These are phyloP conservation scores for Hibiscus mutabilis DNA, from an alignment of 345 rosid species.

Conservation along the genomic window DNA sequence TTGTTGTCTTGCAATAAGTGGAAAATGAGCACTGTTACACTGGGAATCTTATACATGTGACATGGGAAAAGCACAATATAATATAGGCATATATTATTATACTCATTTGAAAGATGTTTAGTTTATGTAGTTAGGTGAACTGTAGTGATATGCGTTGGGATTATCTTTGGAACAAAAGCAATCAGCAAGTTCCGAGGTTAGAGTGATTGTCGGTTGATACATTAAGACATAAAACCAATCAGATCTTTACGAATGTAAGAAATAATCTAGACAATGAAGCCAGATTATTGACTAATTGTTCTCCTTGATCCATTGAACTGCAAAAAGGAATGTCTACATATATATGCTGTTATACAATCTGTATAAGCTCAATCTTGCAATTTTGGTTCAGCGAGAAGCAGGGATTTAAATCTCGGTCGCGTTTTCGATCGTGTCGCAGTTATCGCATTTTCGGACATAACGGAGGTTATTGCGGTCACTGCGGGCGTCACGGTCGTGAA, in stretches of 20 bases:
- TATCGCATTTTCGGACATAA: too few species aligned
- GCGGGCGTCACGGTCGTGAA: too few species aligned
- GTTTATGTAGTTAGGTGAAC: neutral
- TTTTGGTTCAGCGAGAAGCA: neutral
- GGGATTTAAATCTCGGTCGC: too few species aligned
- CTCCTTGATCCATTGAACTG: neutral
- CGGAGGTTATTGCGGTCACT: too few species aligned
- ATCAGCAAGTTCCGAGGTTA: neutral
- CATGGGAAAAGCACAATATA: neutral
- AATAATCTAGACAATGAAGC: neutral
- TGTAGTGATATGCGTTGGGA: neutral
- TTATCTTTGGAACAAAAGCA: neutral
- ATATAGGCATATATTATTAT: neutral
- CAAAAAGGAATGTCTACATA: neutral
- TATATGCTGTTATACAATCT: constrained; percentile 11
- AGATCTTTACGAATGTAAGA: neutral
- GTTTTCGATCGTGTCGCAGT: too few species aligned
- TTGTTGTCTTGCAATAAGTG: neutral
- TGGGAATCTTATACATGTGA: neutral
- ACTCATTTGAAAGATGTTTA: neutral
- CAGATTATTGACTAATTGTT: neutral
- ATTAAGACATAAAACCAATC: neutral
- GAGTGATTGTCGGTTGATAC: neutral
- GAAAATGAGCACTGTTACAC: neutral
- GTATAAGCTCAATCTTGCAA: neutral